Evolutionary conservation across 2,329 filamentous ascomycete species (phyloP), one percentile per base, ranked within the genome.

Genomic region (Penicillium sumatraense): DNA sequence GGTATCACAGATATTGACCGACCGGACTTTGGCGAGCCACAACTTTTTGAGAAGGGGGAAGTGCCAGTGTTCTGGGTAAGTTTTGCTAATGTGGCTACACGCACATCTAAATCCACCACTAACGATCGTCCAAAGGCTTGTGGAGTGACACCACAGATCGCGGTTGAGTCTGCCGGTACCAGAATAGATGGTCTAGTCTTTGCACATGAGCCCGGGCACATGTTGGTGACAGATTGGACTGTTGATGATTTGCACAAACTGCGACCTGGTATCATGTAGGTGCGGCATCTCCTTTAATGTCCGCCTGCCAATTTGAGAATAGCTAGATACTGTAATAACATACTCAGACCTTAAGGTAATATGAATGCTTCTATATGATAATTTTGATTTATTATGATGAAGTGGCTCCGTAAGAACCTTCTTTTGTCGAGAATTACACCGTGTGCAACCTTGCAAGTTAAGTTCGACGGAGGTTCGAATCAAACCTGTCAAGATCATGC

Each of bases 81-180:
- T 53, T 10, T 21, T 3, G 14, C 24, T 16, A 23, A 14, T 24
- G 10, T 23, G n/a, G 40, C 3, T 51, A 35, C 18, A 16, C 16
- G 14, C 21, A n/a, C 23, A 20, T 21, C 26, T 2, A 31, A 31
- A 5, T 1, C 21, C 4, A 21, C 3, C 26, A 23, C 42, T 46
- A 21, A 46, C 13, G 6, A 14, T 21, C 42, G 7, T 79, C 85
- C 3, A 86, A 84, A 86, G 84, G 86, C 83, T 0, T 89, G 86
- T 64, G 86, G 86, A 29, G 85, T 88, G 10, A 88, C 86, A 33
- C 85, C 86, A 1, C 86, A 88, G 65, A 81, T 86, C 64, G 85
- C 84, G 13, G 83, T 88, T 1, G 81, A 86, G 78, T 76, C 75
- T 53, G 83, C 84, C 5, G 59, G 65, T 13, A 47, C 62, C 7